Conservation (phyloP, 1,284 basidiomycete genomes). For the Thelephora terrestris region DNA sequence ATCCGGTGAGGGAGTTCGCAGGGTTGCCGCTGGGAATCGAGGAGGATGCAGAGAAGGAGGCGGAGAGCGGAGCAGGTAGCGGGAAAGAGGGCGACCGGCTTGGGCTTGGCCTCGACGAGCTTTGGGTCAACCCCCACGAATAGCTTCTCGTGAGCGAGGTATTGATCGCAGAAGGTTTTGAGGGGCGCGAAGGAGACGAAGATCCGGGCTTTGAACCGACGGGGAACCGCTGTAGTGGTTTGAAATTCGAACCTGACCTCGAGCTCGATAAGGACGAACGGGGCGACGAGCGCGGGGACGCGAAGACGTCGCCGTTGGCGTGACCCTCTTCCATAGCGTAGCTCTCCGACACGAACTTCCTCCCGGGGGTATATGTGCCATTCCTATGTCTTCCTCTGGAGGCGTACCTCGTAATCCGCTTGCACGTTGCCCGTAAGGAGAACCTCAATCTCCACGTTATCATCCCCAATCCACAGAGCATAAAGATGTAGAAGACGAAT, state of each 20-base stretch:
- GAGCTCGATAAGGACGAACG: slow-evolving; percentile 17
- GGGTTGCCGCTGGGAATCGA: slow-evolving; percentile 6
- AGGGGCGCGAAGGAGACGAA: slow-evolving; percentile 12
- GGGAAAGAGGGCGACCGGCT: slow-evolving; percentile 14
- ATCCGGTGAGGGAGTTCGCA: slow-evolving; percentile 10
- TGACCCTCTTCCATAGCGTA: slow-evolving; percentile 56
- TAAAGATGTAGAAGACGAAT: slow-evolving; percentile 41
- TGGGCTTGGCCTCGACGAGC: not conserved
- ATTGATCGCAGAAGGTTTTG: slow-evolving; percentile 15
- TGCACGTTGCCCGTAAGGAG: slow-evolving; percentile 34
- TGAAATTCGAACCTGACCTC: slow-evolving; percentile 14
- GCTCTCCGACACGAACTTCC: slow-evolving; percentile 16
- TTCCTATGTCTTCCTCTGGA: slow-evolving; percentile 21
- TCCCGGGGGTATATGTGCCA: slow-evolving; percentile 22
- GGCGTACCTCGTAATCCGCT: slow-evolving; percentile 33
- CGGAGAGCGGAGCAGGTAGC: slow-evolving; percentile 17
- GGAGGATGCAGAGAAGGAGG: slow-evolving; percentile 19
- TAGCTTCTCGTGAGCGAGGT: slow-evolving; percentile 9
- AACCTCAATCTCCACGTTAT: slow-evolving; percentile 47
- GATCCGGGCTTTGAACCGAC: slow-evolving; percentile 7
- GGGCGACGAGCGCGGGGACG: slow-evolving; percentile 14
- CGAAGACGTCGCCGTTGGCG: slow-evolving; percentile 13
- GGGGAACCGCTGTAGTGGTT: slow-evolving; percentile 13
- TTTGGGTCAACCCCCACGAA: slow-evolving; percentile 3
- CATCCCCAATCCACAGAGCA: slow-evolving; percentile 31